These are phyloP conservation scores for Boletus albobrunnescens DNA, from an alignment of 1,284 basidiomycete species.

Conservation along the genomic window DNA sequence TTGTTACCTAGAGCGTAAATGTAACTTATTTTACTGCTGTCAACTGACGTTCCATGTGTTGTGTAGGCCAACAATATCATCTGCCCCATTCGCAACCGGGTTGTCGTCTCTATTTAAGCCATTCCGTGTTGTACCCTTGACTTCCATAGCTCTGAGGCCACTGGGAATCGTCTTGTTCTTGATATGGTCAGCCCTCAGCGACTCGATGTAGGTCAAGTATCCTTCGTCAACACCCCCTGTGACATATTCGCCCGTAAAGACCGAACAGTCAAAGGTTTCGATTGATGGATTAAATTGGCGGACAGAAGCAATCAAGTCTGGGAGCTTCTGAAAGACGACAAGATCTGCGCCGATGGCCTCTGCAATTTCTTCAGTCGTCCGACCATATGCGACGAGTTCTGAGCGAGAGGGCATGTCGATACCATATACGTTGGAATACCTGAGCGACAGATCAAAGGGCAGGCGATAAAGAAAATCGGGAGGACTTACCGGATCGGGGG, in stretches of 20 bases:
- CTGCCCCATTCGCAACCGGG: slow-evolving; percentile 51
- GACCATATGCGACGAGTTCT: slow-evolving; percentile 90
- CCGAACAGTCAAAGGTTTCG: slow-evolving; percentile 89
- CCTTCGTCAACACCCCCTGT: slow-evolving; percentile 91
- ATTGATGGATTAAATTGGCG: slow-evolving; percentile 83
- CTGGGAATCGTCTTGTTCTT: slow-evolving; percentile 45
- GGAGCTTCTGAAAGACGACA: slow-evolving; percentile 95
- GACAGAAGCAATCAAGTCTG: slow-evolving; percentile 87
- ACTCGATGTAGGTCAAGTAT: slow-evolving; percentile 80
- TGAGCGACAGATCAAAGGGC: slow-evolving; percentile 28
- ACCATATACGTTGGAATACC: slow-evolving; percentile 94
- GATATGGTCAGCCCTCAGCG: slow-evolving; percentile 79
- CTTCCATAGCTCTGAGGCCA: slow-evolving; percentile 35
- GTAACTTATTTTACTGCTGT: slow-evolving; percentile 8
- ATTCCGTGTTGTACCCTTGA: slow-evolving; percentile 33
- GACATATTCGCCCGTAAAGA: slow-evolving; percentile 96
- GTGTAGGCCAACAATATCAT: slow-evolving; percentile 75
- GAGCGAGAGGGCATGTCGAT: slow-evolving; percentile 98
- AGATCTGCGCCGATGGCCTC: slow-evolving; percentile 90
- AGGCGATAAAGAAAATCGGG: neutral
- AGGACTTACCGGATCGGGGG: slow-evolving; percentile 79
- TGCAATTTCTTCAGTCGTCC: slow-evolving; percentile 77
- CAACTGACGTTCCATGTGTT: slow-evolving; percentile 55
- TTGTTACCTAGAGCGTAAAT: slow-evolving; percentile 2
- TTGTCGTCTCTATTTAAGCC: slow-evolving; percentile 16